Conservation (phyloP, 2,329 filamentous ascomycete genomes). For the Calonectria hongkongensis region DNA sequence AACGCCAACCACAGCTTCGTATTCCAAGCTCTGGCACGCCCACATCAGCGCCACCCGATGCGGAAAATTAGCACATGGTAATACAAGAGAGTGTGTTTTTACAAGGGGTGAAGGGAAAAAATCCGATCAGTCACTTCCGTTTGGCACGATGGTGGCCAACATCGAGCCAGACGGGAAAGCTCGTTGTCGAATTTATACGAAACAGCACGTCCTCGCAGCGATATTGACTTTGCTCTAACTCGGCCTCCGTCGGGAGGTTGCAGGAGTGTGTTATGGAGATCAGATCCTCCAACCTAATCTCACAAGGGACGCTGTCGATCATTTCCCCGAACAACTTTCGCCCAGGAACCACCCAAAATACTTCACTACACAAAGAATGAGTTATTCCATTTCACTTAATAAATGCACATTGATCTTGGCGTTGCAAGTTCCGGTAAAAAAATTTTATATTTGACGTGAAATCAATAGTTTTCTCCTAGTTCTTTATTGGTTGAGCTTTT, state of each 20-base stretch:
- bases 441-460: neutral
- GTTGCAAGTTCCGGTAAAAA: neutral
- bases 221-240: slow-evolving; percentile 25
- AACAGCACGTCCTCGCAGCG: slow-evolving; percentile 1
- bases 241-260: slow-evolving; percentile 23
- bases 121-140: neutral
- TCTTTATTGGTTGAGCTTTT: neutral
- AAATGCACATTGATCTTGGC: neutral
- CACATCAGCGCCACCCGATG: slow-evolving; percentile 11
- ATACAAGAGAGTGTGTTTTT: too few species aligned
- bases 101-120: neutral
- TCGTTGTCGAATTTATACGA: slow-evolving; percentile 2
- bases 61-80: neutral
- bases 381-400: too few species aligned
- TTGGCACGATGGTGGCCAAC: neutral
- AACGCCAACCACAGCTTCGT: slow-evolving; percentile 29
- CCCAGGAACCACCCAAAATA: slow-evolving; percentile 1
- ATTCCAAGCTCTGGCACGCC: slow-evolving; percentile 18
- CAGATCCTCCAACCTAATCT: slow-evolving; percentile 24
- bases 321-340: slow-evolving; percentile 17
- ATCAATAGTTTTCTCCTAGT: neutral
- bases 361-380: neutral
- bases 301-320: slow-evolving; percentile 21
- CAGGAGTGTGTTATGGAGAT: slow-evolving; percentile 19
- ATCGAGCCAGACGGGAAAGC: neutral